These are phyloP conservation scores for Dimocarpus longan DNA, from an alignment of 345 rosid species.

Conservation along the genomic window DNA sequence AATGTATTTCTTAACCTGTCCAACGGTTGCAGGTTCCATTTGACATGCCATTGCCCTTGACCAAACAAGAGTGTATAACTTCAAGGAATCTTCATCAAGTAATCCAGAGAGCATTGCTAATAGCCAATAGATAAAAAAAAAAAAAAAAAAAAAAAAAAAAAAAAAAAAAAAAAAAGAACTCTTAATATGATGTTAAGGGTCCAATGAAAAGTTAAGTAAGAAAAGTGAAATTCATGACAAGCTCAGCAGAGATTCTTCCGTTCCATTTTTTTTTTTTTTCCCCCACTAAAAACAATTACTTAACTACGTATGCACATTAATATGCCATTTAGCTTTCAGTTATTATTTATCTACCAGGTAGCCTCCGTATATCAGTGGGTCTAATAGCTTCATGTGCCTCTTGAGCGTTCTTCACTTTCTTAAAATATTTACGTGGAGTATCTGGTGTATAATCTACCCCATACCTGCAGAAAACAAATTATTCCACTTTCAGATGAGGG, in stretches of 20 bases:
- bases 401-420: conserved; percentile 96
- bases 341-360: conserved; percentile 66
- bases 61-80: conserved; percentile 92
- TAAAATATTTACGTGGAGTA: conserved; percentile 74
- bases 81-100: conserved; percentile 90
- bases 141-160: conserved; percentile 13
- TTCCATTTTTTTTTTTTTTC: not conserved
- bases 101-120: conserved; percentile 64
- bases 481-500: conserved; percentile 5
- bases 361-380: conserved; percentile 78
- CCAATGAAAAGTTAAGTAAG: conserved; percentile 2
- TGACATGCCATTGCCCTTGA: conserved; percentile 91
- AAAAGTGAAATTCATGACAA: conserved; percentile 16
- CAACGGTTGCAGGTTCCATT: conserved; percentile 76
- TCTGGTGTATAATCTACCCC: conserved; percentile 63
- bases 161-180: conserved; percentile 3
- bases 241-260: not conserved
- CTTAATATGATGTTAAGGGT: conserved; percentile 14
- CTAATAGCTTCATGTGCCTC: conserved; percentile 99
- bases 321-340: conserved; percentile 15
- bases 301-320: not conserved
- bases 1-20: conserved; percentile 57
- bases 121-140: conserved; percentile 27
- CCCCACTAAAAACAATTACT: not conserved
- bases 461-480: conserved; percentile 54